These are phyloP conservation scores for Alternaria sp. DNA, from an alignment of 2,329 filamentous ascomycete genomes.

Conservation along the genomic window DNA sequence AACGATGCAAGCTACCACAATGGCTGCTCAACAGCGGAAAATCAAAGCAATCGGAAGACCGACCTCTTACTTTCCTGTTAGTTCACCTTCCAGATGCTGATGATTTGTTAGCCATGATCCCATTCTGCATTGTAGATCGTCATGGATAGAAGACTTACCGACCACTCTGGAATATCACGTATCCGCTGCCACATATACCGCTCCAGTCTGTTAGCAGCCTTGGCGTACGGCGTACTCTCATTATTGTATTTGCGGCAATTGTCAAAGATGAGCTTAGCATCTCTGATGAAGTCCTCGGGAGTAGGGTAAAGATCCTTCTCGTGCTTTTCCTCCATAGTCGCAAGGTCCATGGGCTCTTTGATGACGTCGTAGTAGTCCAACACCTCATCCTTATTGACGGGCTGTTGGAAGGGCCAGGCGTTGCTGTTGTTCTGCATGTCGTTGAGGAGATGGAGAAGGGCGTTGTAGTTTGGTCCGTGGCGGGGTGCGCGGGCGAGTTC, in stretches of 20 bases:
- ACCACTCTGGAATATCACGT: slow-evolving; percentile 91
- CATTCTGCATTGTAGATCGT: background rate
- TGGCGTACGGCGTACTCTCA: slow-evolving; percentile 92
- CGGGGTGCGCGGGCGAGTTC: slow-evolving; percentile 93
- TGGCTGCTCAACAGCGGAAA: too few relatives aligned
- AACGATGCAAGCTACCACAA: slow-evolving; percentile 2
- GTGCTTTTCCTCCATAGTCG: slow-evolving; percentile 94
- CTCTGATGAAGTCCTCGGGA: slow-evolving; percentile 90
- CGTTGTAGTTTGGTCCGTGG: slow-evolving; percentile 95
- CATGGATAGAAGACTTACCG: slow-evolving; percentile 32
- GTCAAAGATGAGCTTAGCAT: slow-evolving; percentile 88
- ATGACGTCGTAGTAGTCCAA: slow-evolving; percentile 99
- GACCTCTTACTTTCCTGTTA: slow-evolving; percentile 35
- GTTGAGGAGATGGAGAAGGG: slow-evolving; percentile 90
- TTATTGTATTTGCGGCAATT: slow-evolving; percentile 98
- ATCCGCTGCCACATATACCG: slow-evolving; percentile 97
- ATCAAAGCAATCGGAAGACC: background rate
- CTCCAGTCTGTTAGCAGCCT: slow-evolving; percentile 90
- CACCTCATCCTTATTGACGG: slow-evolving; percentile 94
- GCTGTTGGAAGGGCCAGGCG: slow-evolving; percentile 93
- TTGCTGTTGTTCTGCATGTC: slow-evolving; percentile 93
- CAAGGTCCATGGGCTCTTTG: slow-evolving; percentile 95
- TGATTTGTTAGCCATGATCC: slow-evolving; percentile 7
- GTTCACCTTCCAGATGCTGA: slow-evolving; percentile 45
- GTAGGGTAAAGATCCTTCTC: slow-evolving; percentile 91